phyloP scores from a whole-genome alignment of 768 basidiomycete species.

The Trametes sanguinea region DNA sequence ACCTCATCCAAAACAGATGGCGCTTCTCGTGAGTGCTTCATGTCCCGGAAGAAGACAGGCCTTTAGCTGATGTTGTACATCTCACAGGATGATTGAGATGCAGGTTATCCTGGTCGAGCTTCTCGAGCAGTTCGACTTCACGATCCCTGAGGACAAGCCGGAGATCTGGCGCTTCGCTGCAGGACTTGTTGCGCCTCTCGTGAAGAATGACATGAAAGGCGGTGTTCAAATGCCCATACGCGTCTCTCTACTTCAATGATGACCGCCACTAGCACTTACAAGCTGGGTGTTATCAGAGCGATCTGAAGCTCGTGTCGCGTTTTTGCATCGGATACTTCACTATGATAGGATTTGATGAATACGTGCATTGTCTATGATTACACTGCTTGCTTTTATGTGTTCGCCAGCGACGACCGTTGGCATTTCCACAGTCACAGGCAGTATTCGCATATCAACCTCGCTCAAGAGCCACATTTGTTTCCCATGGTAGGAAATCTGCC shows the following conservation, averaged over 20 bases:
- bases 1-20: slow-evolving; percentile 21
- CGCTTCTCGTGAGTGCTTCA: slow-evolving; percentile 34
- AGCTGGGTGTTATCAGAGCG: too few relatives aligned
- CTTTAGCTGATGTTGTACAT: background rate
- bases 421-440: too few relatives aligned
- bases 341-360: too few relatives aligned
- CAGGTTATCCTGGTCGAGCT: slow-evolving; percentile 38
- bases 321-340: too few relatives aligned
- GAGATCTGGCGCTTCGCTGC: slow-evolving; percentile 35
- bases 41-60: slow-evolving; percentile 9
- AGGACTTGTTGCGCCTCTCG: slow-evolving; percentile 38
- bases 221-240: slow-evolving; percentile 39
- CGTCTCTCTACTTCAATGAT: slow-evolving; percentile 22
- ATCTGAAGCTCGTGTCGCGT: too few relatives aligned
- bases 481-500: too few relatives aligned
- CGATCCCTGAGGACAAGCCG: slow-evolving; percentile 34
- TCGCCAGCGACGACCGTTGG: too few relatives aligned
- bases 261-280: background rate
- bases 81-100: slow-evolving; percentile 35
- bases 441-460: too few relatives aligned
- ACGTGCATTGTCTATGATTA: too few relatives aligned
- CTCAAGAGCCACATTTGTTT: too few relatives aligned
- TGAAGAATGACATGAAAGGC: slow-evolving; percentile 29
- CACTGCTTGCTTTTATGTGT: too few relatives aligned
- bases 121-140: slow-evolving; percentile 39